Conservation (phyloP, 768 basidiomycete species). For the Pisolithus orientalis region DNA sequence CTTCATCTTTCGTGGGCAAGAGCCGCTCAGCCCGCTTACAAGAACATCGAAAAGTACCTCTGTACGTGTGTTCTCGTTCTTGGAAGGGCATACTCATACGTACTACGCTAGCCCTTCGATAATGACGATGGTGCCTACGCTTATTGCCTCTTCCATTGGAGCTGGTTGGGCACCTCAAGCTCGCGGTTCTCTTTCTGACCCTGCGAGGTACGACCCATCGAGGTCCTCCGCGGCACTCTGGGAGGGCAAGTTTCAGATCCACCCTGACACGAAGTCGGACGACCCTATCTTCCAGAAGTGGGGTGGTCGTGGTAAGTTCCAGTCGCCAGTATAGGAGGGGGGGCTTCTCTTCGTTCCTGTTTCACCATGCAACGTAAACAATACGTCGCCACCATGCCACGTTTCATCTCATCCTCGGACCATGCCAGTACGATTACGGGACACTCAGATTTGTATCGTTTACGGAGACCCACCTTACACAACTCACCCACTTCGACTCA, state of each 20-base stretch:
- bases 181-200: slow-evolving; percentile 59
- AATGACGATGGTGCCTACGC: slow-evolving; percentile 71
- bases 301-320: slow-evolving; percentile 17
- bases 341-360: neutral
- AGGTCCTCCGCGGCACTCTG: slow-evolving; percentile 75
- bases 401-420: neutral
- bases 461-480: neutral
- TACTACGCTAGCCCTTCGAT: slow-evolving; percentile 50
- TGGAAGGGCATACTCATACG: slow-evolving; percentile 14
- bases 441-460: neutral
- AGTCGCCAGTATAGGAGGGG: slow-evolving; percentile 5
- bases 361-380: neutral
- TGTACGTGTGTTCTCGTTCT: slow-evolving; percentile 36
- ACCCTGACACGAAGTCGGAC: slow-evolving; percentile 73
- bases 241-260: slow-evolving; percentile 82
- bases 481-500: neutral
- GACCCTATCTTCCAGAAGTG: slow-evolving; percentile 43
- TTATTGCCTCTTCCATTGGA: slow-evolving; percentile 70
- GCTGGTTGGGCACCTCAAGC: slow-evolving; percentile 57
- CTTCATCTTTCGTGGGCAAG: slow-evolving; percentile 80
- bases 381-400: neutral
- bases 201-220: slow-evolving; percentile 71
- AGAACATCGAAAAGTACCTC: slow-evolving; percentile 36
- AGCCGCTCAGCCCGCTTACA: slow-evolving; percentile 60
- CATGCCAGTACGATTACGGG: neutral